A percentile compares a stretch with the other conserved stretches of the same genome.
These are phyloP conservation scores for Fusarium stilboides DNA, from an alignment of 2,329 filamentous ascomycete species.

Conservation along the genomic window DNA sequence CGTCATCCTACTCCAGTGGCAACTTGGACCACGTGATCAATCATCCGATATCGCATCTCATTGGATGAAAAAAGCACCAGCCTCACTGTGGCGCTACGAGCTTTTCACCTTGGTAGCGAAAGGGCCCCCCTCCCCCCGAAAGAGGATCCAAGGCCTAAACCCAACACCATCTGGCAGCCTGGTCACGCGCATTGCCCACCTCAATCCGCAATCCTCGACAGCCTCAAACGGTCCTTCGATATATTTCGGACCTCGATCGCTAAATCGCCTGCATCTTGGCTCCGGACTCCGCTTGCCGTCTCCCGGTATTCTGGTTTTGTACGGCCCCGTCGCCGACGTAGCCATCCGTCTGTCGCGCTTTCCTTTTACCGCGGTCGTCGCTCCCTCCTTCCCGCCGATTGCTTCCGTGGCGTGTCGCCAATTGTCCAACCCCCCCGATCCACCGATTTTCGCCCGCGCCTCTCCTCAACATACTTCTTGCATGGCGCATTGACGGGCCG, in stretches of 20 bases:
- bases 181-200: conserved; percentile 58
- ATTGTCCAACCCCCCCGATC: conserved; percentile 41
- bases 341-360: conserved; percentile 38
- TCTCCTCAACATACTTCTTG: conserved; percentile 42
- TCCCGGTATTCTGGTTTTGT: conserved; percentile 29
- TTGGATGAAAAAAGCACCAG: conserved; percentile 43
- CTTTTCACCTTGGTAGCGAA: conserved; percentile 29
- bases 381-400: conserved; percentile 40
- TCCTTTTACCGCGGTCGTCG: conserved; percentile 40
- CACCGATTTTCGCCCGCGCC: conserved; percentile 37
- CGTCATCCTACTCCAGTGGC: conserved; percentile 45
- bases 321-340: conserved; percentile 37
- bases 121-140: conserved; percentile 40
- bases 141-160: conserved; percentile 47
- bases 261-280: conserved; percentile 36
- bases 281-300: conserved; percentile 32
- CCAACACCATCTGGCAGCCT: conserved; percentile 54
- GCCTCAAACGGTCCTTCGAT: conserved; percentile 51
- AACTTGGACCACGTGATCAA: conserved; percentile 1
- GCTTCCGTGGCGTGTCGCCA: conserved; percentile 49
- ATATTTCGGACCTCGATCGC: conserved; percentile 44
- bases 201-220: conserved; percentile 53
- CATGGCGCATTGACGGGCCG: conserved; percentile 54
- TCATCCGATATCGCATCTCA: background rate
- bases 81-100: conserved; percentile 48